Evolutionary conservation across 179 eudicot genomes (phyloP).

Genomic region (Corrigiola litoralis): DNA sequence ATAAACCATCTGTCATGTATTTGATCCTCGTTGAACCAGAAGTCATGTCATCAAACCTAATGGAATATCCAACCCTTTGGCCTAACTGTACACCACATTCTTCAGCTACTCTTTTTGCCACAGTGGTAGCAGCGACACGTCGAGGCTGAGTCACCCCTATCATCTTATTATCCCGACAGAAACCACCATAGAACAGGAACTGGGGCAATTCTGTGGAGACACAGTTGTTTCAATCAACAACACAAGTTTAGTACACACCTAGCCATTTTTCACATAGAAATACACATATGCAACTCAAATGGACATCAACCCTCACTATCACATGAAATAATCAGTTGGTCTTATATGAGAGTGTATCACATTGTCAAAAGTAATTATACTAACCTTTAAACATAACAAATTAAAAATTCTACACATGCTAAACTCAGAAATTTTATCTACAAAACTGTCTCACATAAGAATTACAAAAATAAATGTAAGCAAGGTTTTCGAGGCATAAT

Average conservation of each 20-base stretch:
- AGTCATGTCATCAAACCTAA: constrained; percentile 90
- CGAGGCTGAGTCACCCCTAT: constrained; percentile 96
- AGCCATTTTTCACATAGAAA: constrained; percentile 2
- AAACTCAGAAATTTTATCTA: no score
- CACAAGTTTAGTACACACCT: background rate
- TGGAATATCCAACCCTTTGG: constrained; percentile 83
- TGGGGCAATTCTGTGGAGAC: constrained; percentile 69
- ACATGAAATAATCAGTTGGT: no score
- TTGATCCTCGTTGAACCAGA: constrained; percentile 80
- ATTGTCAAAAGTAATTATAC: no score
- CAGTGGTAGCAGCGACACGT: constrained; percentile 96
- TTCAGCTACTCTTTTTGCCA: constrained; percentile 96
- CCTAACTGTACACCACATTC: constrained; percentile 84
- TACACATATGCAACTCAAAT: background rate
- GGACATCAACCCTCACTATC: background rate
- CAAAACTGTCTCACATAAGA: no score
- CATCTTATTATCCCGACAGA: constrained; percentile 61
- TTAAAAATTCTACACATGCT: no score
- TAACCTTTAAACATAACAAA: no score
- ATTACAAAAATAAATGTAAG: no score
- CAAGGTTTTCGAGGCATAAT: no score
- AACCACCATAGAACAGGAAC: constrained; percentile 66
- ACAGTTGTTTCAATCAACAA: constrained; percentile 2
- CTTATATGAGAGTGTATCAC: no score
- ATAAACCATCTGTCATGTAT: constrained; percentile 95